Conservation (phyloP, 2,329 filamentous ascomycete species). For the Exophiala sideris region DNA sequence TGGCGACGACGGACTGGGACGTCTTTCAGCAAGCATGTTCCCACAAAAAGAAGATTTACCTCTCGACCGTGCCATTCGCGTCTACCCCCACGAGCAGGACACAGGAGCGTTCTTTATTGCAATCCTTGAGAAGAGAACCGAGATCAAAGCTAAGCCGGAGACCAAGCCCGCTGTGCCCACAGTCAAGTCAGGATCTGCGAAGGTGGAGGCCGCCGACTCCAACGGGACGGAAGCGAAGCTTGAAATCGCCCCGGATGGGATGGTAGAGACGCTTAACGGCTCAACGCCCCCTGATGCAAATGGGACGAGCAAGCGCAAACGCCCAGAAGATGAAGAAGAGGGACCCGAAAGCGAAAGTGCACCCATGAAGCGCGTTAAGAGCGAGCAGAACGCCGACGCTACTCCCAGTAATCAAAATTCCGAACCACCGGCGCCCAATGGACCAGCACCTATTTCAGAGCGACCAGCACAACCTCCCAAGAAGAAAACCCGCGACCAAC, state of each 20-base stretch:
- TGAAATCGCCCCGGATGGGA: conserved; percentile 27
- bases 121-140: conserved; percentile 84
- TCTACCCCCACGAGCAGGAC: conserved; percentile 93
- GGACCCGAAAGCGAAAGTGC: background rate
- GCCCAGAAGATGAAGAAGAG: conserved; percentile 19
- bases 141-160: conserved; percentile 76
- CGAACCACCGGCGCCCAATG: background rate
- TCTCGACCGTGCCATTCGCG: conserved; percentile 83
- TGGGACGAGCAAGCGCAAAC: conserved; percentile 22
- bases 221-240: conserved; percentile 29
- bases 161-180: conserved; percentile 32
- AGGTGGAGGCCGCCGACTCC: conserved; percentile 41
- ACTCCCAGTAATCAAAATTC: background rate
- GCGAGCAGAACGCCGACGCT: conserved; percentile 7
- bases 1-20: conserved; percentile 58
- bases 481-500: conserved; percentile 43
- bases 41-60: conserved; percentile 65
- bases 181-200: conserved; percentile 24
- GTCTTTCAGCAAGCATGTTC: conserved; percentile 81
- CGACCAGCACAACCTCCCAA: conserved; percentile 16
- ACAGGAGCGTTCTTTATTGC: conserved; percentile 98
- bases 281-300: conserved; percentile 33
- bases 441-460: background rate
- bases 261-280: conserved; percentile 33
- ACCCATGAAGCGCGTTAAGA: conserved; percentile 23